phyloP scores from a whole-genome alignment of 352 stramenopile genomes.

The Phytophthora megakarya region DNA sequence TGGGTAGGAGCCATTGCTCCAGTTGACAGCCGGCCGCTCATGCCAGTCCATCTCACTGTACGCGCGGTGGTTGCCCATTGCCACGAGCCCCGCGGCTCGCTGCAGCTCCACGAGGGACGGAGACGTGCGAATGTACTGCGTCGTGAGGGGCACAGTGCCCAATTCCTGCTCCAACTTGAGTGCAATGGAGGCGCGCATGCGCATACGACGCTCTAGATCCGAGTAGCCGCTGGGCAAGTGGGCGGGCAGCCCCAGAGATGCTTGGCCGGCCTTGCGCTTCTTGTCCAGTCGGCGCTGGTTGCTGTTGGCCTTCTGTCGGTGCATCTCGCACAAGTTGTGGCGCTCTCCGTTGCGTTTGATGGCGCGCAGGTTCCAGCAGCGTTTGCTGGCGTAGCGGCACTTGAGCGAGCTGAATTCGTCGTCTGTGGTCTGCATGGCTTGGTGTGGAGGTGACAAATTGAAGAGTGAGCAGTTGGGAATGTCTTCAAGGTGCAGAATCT shows the following conservation, averaged over 20 bases:
- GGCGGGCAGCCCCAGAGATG: slow-evolving; percentile 31
- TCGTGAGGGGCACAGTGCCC: slow-evolving; percentile 31
- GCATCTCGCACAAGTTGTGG: slow-evolving; percentile 87
- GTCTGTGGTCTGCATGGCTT: slow-evolving; percentile 31
- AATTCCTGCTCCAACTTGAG: slow-evolving; percentile 48
- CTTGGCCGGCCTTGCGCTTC: slow-evolving; percentile 64
- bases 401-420: slow-evolving; percentile 53
- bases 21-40: slow-evolving; percentile 25
- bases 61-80: slow-evolving; percentile 17
- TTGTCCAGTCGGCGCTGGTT: slow-evolving; percentile 84
- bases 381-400: slow-evolving; percentile 84
- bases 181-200: slow-evolving; percentile 42
- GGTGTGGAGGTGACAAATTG: slow-evolving; percentile 33
- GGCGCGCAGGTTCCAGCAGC: slow-evolving; percentile 79
- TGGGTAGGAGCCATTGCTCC: slow-evolving; percentile 36
- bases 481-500: slow-evolving; percentile 31
- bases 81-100: slow-evolving; percentile 28
- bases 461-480: slow-evolving; percentile 25
- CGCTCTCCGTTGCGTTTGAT: slow-evolving; percentile 84
- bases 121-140: slow-evolving; percentile 39
- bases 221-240: slow-evolving; percentile 29
- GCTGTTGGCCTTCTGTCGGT: slow-evolving; percentile 82
- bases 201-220: slow-evolving; percentile 40
- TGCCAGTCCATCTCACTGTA: slow-evolving; percentile 26
- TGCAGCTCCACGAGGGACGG: slow-evolving; percentile 36